Conservation (phyloP, 768 basidiomycete species). For the Panaeolus papilionaceus region DNA sequence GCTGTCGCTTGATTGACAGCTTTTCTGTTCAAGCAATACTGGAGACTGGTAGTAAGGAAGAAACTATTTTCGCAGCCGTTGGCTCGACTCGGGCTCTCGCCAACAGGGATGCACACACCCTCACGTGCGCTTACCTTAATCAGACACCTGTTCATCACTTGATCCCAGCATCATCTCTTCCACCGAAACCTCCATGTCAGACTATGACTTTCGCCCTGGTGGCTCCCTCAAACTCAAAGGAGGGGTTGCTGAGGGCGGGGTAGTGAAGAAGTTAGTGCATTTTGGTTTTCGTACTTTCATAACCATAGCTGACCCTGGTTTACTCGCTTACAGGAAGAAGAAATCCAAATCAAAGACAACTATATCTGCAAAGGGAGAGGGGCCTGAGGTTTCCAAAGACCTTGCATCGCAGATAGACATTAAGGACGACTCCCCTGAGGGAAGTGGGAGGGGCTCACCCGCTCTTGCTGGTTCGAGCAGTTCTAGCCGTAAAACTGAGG, state of each 20-base stretch:
- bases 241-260: constrained; percentile 77
- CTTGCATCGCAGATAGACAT: constrained; percentile 55
- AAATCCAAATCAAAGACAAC: constrained; percentile 72
- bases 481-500: constrained; percentile 77
- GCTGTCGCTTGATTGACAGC: neutral
- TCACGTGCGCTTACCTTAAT: constrained; percentile 22
- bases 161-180: constrained; percentile 22
- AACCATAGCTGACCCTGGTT: constrained; percentile 1
- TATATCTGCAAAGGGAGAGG: constrained; percentile 47
- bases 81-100: constrained; percentile 2
- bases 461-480: constrained; percentile 51
- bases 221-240: constrained; percentile 92
- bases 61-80: constrained; percentile 25
- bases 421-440: constrained; percentile 51
- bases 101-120: constrained; percentile 9
- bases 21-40: constrained; percentile 9
- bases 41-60: constrained; percentile 10
- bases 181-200: constrained; percentile 61
- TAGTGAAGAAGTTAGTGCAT: constrained; percentile 55
- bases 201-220: constrained; percentile 85
- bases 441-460: constrained; percentile 68
- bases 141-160: constrained; percentile 20
- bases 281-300: constrained; percentile 15
- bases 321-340: constrained; percentile 69
- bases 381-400: constrained; percentile 58